phyloP scores from a whole-genome alignment of 768 basidiomycete species.

The Crucibulum laeve region DNA sequence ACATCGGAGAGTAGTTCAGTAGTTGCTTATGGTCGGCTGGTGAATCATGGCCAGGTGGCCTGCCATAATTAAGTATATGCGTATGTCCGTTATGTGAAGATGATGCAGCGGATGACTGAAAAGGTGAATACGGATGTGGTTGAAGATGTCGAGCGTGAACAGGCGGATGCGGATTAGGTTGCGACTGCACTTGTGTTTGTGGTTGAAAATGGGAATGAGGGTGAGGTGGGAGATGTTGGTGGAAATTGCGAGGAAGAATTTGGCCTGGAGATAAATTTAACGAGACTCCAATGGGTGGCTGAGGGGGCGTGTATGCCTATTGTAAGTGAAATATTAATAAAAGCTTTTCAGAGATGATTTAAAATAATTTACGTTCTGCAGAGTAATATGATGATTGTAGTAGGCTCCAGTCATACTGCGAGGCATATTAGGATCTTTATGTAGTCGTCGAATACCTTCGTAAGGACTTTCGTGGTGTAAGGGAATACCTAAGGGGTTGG shows the following conservation, averaged over 20 bases:
- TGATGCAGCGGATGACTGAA: not conserved
- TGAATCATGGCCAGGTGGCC: not conserved
- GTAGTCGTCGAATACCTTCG: conserved; percentile 46
- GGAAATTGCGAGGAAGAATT: conserved; percentile 40
- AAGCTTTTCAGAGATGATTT: not conserved
- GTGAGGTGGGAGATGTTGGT: conserved; percentile 9
- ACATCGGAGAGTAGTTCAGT: not conserved
- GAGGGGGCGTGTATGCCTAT: conserved; percentile 25
- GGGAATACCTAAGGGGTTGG: conserved; percentile 58
- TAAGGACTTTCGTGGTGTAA: conserved; percentile 77
- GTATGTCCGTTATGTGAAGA: not conserved
- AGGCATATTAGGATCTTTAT: conserved; percentile 17
- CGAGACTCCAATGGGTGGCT: conserved; percentile 35
- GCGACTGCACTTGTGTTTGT: conserved; percentile 5
- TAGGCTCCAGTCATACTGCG: conserved; percentile 15
- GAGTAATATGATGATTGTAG: conserved; percentile 15
- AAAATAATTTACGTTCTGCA: conserved; percentile 8
- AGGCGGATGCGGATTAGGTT: conserved; percentile 1
- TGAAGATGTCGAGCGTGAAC: conserved; percentile 7
- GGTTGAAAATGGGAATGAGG: conserved; percentile 8
- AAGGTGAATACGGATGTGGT: conserved; percentile 1
- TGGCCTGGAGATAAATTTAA: conserved; percentile 54
- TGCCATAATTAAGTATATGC: too few relatives aligned
- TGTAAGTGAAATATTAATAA: conserved; percentile 6
- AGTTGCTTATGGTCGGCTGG: not conserved